A percentile compares a stretch with the other conserved stretches of the same genome.
These are phyloP conservation scores for Phytopythium aichiense DNA, from an alignment of 352 stramenopile genomes.

Conservation along the genomic window DNA sequence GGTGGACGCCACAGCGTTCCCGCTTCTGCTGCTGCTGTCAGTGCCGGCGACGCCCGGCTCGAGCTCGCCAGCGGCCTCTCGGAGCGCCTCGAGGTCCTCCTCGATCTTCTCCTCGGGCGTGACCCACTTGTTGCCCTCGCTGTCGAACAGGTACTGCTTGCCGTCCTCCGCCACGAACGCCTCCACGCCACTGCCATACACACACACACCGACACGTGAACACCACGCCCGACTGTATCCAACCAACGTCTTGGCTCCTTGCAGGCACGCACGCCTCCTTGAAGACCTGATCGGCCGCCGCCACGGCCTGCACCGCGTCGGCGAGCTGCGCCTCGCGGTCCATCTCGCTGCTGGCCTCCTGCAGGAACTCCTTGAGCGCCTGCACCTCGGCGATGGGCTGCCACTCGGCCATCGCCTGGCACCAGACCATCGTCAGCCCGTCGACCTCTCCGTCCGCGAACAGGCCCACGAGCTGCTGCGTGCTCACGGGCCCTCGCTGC, in stretches of 20 bases:
- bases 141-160: conserved; percentile 67
- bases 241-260: background rate
- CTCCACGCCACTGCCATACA: conserved; percentile 25
- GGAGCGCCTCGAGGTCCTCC: conserved; percentile 57
- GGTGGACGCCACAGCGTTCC: background rate
- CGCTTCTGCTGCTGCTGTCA: background rate
- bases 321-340: conserved; percentile 49
- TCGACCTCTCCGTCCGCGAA: conserved; percentile 68
- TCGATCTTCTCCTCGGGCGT: conserved; percentile 74
- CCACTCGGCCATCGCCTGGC: conserved; percentile 39
- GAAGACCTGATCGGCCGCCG: conserved; percentile 49
- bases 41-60: conserved; percentile 10
- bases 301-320: conserved; percentile 31
- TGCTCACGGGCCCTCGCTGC: conserved; percentile 39
- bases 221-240: background rate
- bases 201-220: background rate
- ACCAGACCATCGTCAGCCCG: conserved; percentile 73
- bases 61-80: conserved; percentile 32
- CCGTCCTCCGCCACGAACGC: conserved; percentile 61
- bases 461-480: conserved; percentile 45
- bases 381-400: conserved; percentile 56
- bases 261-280: conserved; percentile 31
- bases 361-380: conserved; percentile 61
- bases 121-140: conserved; percentile 58
- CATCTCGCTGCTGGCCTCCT: conserved; percentile 63